These are phyloP conservation scores for Dictyophora rubrovolvata DNA, from an alignment of 768 basidiomycete genomes.

Conservation along the genomic window DNA sequence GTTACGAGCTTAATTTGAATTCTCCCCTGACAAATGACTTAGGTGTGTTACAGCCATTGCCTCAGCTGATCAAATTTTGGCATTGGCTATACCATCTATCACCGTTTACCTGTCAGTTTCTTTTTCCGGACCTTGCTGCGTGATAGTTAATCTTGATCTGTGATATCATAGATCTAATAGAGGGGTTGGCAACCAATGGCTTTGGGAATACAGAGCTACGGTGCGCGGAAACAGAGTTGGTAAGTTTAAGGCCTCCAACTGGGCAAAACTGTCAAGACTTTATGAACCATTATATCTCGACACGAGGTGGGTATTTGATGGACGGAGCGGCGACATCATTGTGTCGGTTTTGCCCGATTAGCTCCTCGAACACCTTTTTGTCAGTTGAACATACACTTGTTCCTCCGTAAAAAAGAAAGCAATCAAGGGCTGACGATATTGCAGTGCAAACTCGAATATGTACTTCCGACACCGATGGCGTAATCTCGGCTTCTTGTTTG, in stretches of 20 bases:
- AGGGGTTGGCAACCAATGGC: conserved; percentile 33
- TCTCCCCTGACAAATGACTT: not conserved
- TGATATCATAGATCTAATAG: conserved; percentile 3
- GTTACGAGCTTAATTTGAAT: not conserved
- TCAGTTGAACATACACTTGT: not conserved
- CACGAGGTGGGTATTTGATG: conserved; percentile 45
- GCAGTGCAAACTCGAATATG: conserved; percentile 38
- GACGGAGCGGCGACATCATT: conserved; percentile 41
- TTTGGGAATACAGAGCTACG: conserved; percentile 38
- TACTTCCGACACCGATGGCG: conserved; percentile 46
- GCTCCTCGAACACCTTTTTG: conserved; percentile 53
- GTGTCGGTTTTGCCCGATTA: conserved; percentile 51
- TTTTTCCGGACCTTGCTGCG: not conserved
- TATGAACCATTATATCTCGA: conserved; percentile 37
- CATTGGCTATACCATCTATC: conserved; percentile 55
- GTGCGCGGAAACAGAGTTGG: conserved; percentile 56
- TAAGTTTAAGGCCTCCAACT: conserved; percentile 42
- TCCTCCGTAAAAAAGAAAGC: not conserved
- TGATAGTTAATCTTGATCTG: not conserved
- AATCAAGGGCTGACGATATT: not conserved
- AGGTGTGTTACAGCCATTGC: conserved; percentile 61
- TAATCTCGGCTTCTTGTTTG: conserved; percentile 42
- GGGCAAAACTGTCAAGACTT: conserved; percentile 46
- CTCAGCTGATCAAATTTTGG: conserved; percentile 44
- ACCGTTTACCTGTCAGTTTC: conserved; percentile 33